Conservation (phyloP, 192 early-diverging fungal species). For the Coemansia furcata region DNA sequence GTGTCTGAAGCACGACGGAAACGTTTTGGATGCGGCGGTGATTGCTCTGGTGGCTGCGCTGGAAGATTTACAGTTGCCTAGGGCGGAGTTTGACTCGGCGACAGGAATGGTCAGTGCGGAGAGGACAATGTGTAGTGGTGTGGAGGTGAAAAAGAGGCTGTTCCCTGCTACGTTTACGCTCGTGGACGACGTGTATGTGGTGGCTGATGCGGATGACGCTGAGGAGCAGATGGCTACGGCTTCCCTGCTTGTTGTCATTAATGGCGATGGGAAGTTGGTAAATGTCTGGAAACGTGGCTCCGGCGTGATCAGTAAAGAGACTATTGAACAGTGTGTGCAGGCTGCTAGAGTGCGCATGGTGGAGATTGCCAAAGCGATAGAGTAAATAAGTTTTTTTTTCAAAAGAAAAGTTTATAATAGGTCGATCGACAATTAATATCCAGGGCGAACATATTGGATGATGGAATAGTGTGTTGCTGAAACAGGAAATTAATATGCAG, state of each 20-base stretch:
- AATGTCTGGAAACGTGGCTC: constrained; percentile 53
- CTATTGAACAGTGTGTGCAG: constrained; percentile 27
- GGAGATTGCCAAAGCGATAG: constrained; percentile 4
- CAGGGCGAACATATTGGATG: neutral
- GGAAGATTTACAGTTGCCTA: constrained; percentile 69
- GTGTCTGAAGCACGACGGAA: constrained; percentile 89
- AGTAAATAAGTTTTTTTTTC: neutral
- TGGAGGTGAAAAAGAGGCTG: constrained; percentile 20
- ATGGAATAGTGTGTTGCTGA: neutral
- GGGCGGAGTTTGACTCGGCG: constrained; percentile 61
- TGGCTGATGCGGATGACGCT: constrained; percentile 48
- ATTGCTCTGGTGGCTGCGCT: constrained; percentile 79
- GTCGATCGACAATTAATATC: neutral
- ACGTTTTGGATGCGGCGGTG: constrained; percentile 83
- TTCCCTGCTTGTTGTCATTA: constrained; percentile 31
- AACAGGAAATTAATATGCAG: neutral
- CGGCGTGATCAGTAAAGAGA: constrained; percentile 13
- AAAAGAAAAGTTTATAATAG: neutral
- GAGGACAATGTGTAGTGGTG: constrained; percentile 6
- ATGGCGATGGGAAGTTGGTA: constrained; percentile 15
- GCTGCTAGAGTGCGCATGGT: constrained; percentile 15
- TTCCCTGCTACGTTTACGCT: constrained; percentile 39
- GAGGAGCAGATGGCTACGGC: constrained; percentile 44
- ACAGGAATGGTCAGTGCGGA: constrained; percentile 65
- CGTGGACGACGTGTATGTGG: constrained; percentile 40